These are phyloP conservation scores for Paracoccidioides brasiliensis DNA, from an alignment of 2,329 filamentous ascomycete species.

Conservation along the genomic window DNA sequence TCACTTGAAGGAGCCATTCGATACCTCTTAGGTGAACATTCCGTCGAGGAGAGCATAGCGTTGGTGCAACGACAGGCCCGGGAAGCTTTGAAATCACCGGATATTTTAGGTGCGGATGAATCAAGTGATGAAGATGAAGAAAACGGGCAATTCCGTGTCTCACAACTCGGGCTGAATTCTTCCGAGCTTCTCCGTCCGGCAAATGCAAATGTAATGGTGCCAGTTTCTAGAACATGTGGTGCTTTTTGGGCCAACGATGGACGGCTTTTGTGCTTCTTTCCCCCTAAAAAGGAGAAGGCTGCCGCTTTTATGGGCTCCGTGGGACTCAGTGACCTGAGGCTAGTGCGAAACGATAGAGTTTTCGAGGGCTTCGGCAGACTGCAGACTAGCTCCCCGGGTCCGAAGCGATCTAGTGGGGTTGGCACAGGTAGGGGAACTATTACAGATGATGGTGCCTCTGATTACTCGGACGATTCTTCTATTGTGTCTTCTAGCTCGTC, in stretches of 20 bases:
- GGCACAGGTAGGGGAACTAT: slow-evolving; percentile 27
- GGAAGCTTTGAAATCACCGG: slow-evolving; percentile 31
- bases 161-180: slow-evolving; percentile 35
- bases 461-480: slow-evolving; percentile 40
- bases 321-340: slow-evolving; percentile 36
- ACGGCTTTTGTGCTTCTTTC: slow-evolving; percentile 46
- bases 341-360: slow-evolving; percentile 38
- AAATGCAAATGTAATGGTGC: slow-evolving; percentile 51
- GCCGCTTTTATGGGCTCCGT: slow-evolving; percentile 37
- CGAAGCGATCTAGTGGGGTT: slow-evolving; percentile 34
- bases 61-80: slow-evolving; percentile 46
- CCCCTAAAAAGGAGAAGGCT: slow-evolving; percentile 38
- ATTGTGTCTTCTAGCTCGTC: slow-evolving; percentile 47
- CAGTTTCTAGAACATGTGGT: slow-evolving; percentile 46
- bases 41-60: slow-evolving; percentile 43
- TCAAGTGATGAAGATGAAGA: slow-evolving; percentile 71
- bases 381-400: slow-evolving; percentile 38
- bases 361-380: slow-evolving; percentile 54
- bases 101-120: slow-evolving; percentile 51
- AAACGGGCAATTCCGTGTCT: slow-evolving; percentile 29
- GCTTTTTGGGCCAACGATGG: slow-evolving; percentile 46
- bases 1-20: slow-evolving; percentile 50
- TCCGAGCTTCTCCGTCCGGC: slow-evolving; percentile 40
- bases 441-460: slow-evolving; percentile 33
- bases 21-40: slow-evolving; percentile 47